phyloP scores from a whole-genome alignment of 2,329 filamentous ascomycete species.

The Fusarium globosum region DNA sequence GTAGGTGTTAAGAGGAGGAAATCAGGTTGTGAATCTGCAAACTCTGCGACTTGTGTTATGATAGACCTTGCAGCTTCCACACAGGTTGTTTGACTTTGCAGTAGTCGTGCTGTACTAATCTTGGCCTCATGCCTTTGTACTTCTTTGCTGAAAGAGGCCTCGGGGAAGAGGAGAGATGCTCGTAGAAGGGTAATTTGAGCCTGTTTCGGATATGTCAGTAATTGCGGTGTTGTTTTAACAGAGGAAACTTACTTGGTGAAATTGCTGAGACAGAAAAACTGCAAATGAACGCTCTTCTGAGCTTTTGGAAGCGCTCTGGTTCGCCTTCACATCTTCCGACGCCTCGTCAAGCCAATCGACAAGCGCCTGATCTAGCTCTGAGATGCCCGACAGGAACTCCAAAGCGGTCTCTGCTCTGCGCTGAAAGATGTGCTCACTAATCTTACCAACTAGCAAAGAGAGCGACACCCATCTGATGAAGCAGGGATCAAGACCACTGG shows the following conservation, averaged over 20 bases:
- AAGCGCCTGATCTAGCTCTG: slow-evolving; percentile 28
- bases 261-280: slow-evolving; percentile 33
- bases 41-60: slow-evolving; percentile 33
- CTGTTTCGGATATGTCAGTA: not conserved
- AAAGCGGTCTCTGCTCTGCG: slow-evolving; percentile 23
- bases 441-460: slow-evolving; percentile 28
- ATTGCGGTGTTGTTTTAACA: fast-evolving
- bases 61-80: slow-evolving; percentile 38
- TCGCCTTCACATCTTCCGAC: slow-evolving; percentile 17
- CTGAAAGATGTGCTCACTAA: slow-evolving; percentile 37
- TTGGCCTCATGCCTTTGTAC: slow-evolving; percentile 30
- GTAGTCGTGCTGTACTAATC: slow-evolving; percentile 19
- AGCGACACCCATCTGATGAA: slow-evolving; percentile 36
- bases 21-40: slow-evolving; percentile 29
- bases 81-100: slow-evolving; percentile 35
- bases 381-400: slow-evolving; percentile 25
- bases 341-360: slow-evolving; percentile 31
- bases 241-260: slow-evolving; percentile 16
- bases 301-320: not conserved
- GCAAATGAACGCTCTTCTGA: slow-evolving; percentile 22
- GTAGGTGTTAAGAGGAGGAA: slow-evolving; percentile 32
- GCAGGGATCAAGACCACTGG: not conserved
- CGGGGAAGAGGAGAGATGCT: slow-evolving; percentile 35
- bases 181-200: slow-evolving; percentile 37
- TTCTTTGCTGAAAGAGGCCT: slow-evolving; percentile 27